Conservation (phyloP, 257 asterid species). For the Nicotiana knightiana region DNA sequence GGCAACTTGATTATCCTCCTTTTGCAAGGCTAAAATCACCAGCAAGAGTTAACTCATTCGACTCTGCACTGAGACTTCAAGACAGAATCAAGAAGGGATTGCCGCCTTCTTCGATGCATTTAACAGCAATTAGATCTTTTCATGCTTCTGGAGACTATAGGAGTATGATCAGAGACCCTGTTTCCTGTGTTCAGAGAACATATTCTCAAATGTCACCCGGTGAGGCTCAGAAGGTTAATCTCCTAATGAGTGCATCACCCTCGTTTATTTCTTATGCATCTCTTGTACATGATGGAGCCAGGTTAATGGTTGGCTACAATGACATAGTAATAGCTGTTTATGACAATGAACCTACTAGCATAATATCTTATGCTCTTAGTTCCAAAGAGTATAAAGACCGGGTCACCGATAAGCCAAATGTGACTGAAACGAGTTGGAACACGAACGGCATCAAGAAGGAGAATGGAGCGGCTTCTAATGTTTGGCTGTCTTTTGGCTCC, state of each 20-base stretch:
- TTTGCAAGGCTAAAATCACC: constrained; percentile 42
- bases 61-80: constrained; percentile 74
- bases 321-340: constrained; percentile 54
- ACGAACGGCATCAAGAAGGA: constrained; percentile 24
- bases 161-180: constrained; percentile 79
- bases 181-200: constrained; percentile 42
- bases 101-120: constrained; percentile 59
- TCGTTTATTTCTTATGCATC: constrained; percentile 49
- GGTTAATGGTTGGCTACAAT: constrained; percentile 52
- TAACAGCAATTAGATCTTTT: constrained; percentile 57
- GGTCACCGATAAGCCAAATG: constrained; percentile 36
- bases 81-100: constrained; percentile 62
- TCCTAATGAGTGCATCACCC: constrained; percentile 29
- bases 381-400: constrained; percentile 61
- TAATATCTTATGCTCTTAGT: constrained; percentile 70
- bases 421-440: constrained; percentile 31
- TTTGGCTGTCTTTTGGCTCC: constrained; percentile 70
- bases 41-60: constrained; percentile 74
- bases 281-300: constrained; percentile 70
- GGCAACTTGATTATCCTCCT: constrained; percentile 31
- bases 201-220: constrained; percentile 42
- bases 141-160: constrained; percentile 89
- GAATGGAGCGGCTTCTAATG: constrained; percentile 40
- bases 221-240: constrained; percentile 46
- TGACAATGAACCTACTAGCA: constrained; percentile 86